Conservation (phyloP, 164 flowering plant genomes). For the Stephania cephalantha region DNA sequence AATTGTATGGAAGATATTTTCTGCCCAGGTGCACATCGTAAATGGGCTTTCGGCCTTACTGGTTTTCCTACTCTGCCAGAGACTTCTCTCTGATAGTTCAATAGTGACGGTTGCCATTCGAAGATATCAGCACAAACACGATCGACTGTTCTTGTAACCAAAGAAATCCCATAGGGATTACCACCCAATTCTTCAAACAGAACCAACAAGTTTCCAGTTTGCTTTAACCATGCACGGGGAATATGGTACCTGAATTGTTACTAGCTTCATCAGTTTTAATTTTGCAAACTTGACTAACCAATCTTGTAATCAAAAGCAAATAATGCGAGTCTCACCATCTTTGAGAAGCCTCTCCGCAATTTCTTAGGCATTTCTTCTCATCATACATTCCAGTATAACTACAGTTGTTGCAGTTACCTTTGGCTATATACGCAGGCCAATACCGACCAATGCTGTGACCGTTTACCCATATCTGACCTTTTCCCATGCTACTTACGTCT, state of each 20-base stretch:
- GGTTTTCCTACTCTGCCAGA: conserved; percentile 20
- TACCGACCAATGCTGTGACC: conserved; percentile 73
- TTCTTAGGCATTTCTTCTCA: conserved; percentile 49
- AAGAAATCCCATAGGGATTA: conserved; percentile 42
- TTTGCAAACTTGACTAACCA: background rate
- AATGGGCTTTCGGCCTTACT: conserved; percentile 41
- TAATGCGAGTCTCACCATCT: conserved; percentile 44
- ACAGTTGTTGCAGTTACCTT: conserved; percentile 55
- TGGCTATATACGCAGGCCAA: conserved; percentile 72
- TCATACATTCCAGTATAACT: conserved; percentile 49
- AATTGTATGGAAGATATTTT: conserved; percentile 45
- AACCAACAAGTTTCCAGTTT: conserved; percentile 45
- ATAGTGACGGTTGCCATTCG: conserved; percentile 42
- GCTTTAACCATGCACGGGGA: conserved; percentile 64
- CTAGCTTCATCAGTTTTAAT: background rate
- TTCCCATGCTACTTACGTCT: conserved; percentile 79
- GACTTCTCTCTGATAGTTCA: conserved; percentile 21
- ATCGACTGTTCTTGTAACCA: conserved; percentile 36
- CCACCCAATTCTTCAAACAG: conserved; percentile 82
- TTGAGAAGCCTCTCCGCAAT: conserved; percentile 67
- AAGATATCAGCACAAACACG: conserved; percentile 44
- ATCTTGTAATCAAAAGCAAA: background rate
- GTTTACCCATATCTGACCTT: conserved; percentile 86
- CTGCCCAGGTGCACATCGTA: conserved; percentile 42
- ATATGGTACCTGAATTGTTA: conserved; percentile 59